Evolutionary conservation across 306 rosid species (phyloP), one percentile per base, ranked within the genome.

Genomic region (Rosa persica): DNA sequence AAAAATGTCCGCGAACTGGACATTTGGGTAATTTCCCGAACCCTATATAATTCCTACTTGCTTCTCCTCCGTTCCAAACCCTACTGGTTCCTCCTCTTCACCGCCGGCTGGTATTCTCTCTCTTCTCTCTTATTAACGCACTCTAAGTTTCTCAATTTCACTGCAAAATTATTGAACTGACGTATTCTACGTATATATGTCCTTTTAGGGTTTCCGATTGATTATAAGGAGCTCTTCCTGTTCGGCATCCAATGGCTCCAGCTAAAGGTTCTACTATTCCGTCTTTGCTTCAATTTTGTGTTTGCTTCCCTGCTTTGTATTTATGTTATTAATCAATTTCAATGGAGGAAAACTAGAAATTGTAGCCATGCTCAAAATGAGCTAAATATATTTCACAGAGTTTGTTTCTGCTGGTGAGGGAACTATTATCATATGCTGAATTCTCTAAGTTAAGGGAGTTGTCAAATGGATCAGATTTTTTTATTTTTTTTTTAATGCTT

Each of bases 171-270:
- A 44, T 46, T 55, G 22, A 43, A 49, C 11, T 27, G 8, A 62
- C 34, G 0, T 42, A 4, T 22, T 22, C 12, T 75, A 2, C 1
- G 8, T 30, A 2, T 72, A 4, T 12, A 7, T 48, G 20, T 78
- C 17, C 43, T 47, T 17, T 9, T 73, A 58, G 67, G 84, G 60
- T 76, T 85, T 79, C 44, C 8, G 67, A 64, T 47, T 58, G 74
- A 79, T 76, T 75, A 30, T 12, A 55, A 15, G 6, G 73, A 30
- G 74, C 49, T 72, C 74, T 67, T 74, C 75, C 27, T 61, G 66
- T 9, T 65, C 88, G 9, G 72, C 74, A 10, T 74, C 30, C 73
- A 22, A 91, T 91, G 97, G 93, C 91, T 77, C 92, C 79, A 11
- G 17, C 92, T n/a, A 88, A 89, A 83, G 93, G 97, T 91, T 67